A percentile compares a stretch with the other conserved stretches of the same genome.
Evolutionary conservation across 2,329 filamentous ascomycete genomes (phyloP).

Genomic region (Calonectria leucothoes): DNA sequence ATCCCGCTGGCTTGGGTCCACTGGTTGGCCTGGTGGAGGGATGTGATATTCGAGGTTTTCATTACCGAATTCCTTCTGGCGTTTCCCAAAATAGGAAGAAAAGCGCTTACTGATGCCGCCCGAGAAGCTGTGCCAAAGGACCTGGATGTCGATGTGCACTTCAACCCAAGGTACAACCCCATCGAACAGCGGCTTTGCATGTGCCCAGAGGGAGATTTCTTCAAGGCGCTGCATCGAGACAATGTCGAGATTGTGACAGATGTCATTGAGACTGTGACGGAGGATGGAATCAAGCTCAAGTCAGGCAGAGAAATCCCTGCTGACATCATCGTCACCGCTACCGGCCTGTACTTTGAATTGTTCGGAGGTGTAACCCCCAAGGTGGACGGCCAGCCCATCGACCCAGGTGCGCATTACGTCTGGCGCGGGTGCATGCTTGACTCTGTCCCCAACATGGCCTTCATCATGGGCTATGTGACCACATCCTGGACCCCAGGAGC

Average conservation of each 20-base stretch:
- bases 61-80: slow-evolving; percentile 47
- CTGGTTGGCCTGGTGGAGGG: slow-evolving; percentile 61
- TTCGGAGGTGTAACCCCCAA: slow-evolving; percentile 63
- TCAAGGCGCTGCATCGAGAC: slow-evolving; percentile 56
- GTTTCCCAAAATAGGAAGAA: slow-evolving; percentile 40
- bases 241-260: slow-evolving; percentile 64
- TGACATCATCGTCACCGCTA: slow-evolving; percentile 78
- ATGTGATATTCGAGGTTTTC: slow-evolving; percentile 58
- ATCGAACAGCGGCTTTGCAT: slow-evolving; percentile 83
- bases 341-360: slow-evolving; percentile 71
- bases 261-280: slow-evolving; percentile 62
- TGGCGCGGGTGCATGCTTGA: slow-evolving; percentile 77
- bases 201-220: slow-evolving; percentile 68
- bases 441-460: slow-evolving; percentile 71
- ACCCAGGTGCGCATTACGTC: slow-evolving; percentile 62
- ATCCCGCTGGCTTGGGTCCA: slow-evolving; percentile 61
- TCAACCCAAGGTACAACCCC: slow-evolving; percentile 72
- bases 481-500: slow-evolving; percentile 76
- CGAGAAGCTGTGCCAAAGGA: slow-evolving; percentile 63
- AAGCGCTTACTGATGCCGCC: slow-evolving; percentile 56
- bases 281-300: slow-evolving; percentile 58
- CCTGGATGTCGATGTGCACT: slow-evolving; percentile 70
- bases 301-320: slow-evolving; percentile 65
- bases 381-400: slow-evolving; percentile 65
- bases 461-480: slow-evolving; percentile 74